Base-by-base conservation (phyloP, 495 filamentous ascomycete species). In the Penicillium cosmopolitanum region DNA sequence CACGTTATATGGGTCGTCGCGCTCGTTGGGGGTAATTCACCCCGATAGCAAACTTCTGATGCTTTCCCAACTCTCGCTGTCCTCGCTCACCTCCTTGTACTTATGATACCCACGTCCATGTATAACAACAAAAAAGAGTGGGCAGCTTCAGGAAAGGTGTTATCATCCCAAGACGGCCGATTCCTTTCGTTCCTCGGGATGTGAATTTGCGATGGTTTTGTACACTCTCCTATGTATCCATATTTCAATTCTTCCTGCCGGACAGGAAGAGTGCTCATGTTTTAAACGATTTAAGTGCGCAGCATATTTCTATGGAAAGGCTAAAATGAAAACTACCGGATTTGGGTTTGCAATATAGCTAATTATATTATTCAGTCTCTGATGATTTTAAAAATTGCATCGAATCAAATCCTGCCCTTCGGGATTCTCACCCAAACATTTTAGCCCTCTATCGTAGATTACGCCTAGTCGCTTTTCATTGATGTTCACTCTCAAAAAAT, bases 1-100 rank as follows among this genome's bases (percentile, higher is more conserved):
- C 75, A 3, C 55, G 77, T n/a, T 77, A 78, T 55, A 70, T 77
- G 65, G 69, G 75, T 19, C 71, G 77, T 23, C 68, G 72, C 13
- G 64, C 73, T 56, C 69, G 75, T 3, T 60, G 75, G 21, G 61
- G 42, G 1, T 75, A 36, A 68, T 12, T 9, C n/a, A 46, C 23
- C 46, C 19, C 53, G 23, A 12, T 40, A 23, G 19, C 8, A 31
- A 44, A 21, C n/a, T 47, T 25, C 9, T 44, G 36, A 42, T 11
- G 31, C 40, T 35, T 9, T 11, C 11, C 33, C 53, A 13, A 50
- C 13, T 52, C 25, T 18, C 25, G n/a, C 28, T 9, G 2, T 0
- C 28, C 28, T 36, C 19, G 15, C 6, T 13, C 36, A 12, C 0
- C 23, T 25, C 0, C 23, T 25, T 46, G 53, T 51, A 57, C 51